A percentile compares a stretch with the other conserved stretches of the same genome.
phyloP scores from a whole-genome alignment of 306 rosid genomes.

The Casuarina equisetifolia region DNA sequence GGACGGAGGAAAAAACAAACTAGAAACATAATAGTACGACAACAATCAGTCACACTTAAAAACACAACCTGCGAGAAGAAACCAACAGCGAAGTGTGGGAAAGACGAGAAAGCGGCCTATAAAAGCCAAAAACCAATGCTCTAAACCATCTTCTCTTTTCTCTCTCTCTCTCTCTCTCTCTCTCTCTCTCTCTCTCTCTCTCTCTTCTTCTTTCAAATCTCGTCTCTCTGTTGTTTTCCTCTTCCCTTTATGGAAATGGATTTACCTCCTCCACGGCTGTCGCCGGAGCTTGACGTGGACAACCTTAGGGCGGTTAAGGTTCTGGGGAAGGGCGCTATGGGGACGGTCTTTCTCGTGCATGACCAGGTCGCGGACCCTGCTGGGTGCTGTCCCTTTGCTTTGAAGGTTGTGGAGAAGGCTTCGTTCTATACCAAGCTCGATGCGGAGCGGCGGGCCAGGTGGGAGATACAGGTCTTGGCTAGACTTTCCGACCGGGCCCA shows the following conservation, averaged over 20 bases:
- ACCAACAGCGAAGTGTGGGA: not conserved
- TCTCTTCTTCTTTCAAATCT: not conserved
- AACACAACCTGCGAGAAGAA: constrained; percentile 4
- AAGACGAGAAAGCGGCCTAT: constrained; percentile 24
- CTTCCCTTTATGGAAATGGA: constrained; percentile 36
- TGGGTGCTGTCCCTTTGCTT: constrained; percentile 49
- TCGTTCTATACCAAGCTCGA: constrained; percentile 55
- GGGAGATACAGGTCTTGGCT: constrained; percentile 74
- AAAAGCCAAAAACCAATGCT: constrained; percentile 33
- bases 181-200: constrained; percentile 4
- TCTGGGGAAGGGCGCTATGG: constrained; percentile 94
- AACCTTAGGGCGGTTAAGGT: constrained; percentile 62
- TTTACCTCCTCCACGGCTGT: constrained; percentile 26
- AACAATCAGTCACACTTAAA: not conserved
- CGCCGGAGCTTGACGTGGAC: constrained; percentile 53
- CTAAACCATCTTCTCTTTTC: constrained; percentile 10
- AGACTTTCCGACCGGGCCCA: constrained; percentile 50
- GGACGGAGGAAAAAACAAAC: no score
- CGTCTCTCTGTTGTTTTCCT: not conserved
- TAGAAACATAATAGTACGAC: no score
- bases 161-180: constrained; percentile 6
- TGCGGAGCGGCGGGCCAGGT: constrained; percentile 74
- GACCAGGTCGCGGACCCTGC: constrained; percentile 31
- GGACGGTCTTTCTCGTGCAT: constrained; percentile 83
- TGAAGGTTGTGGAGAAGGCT: constrained; percentile 76